phyloP scores from a whole-genome alignment of 2,329 filamentous ascomycete genomes.

The Tolypocladium cylindrosporum region DNA sequence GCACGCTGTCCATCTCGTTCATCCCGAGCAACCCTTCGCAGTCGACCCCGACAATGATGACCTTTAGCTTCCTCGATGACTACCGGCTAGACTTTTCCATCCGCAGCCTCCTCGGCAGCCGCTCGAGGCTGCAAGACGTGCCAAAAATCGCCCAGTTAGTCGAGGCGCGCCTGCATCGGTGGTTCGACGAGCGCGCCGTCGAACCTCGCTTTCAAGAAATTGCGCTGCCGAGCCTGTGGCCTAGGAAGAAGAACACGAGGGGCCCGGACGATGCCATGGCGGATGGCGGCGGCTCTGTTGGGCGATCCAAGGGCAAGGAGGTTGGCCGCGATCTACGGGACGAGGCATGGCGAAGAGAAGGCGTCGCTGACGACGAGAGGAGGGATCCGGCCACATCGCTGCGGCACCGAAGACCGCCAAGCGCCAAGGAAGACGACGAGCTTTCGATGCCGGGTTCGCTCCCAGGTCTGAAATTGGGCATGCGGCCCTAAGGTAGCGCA shows the following conservation, averaged over 20 bases:
- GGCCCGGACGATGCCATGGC: conserved; percentile 53
- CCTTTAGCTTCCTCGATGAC: conserved; percentile 87
- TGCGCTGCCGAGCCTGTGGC: conserved; percentile 73
- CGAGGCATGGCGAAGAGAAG: conserved; percentile 34
- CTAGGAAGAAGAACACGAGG: conserved; percentile 71
- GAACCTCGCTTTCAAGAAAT: conserved; percentile 84
- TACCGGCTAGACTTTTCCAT: conserved; percentile 79
- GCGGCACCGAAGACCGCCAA: conserved; percentile 25
- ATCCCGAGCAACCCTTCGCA: conserved; percentile 65
- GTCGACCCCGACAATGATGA: conserved; percentile 74
- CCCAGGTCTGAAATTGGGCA: conserved; percentile 25
- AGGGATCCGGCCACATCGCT: conserved; percentile 25
- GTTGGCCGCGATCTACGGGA: conserved; percentile 38
- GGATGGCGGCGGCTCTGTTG: conserved; percentile 36
- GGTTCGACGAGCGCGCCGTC: conserved; percentile 81
- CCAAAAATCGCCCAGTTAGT: conserved; percentile 82
- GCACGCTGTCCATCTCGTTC: conserved; percentile 87
- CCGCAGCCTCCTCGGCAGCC: conserved; percentile 66
- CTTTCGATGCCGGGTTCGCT: conserved; percentile 38
- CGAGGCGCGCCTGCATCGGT: conserved; percentile 68
- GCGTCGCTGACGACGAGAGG: conserved; percentile 33
- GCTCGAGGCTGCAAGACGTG: conserved; percentile 74
- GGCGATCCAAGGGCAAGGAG: conserved; percentile 44
- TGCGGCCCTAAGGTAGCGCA: conserved; percentile 7
- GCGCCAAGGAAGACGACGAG: conserved; percentile 24